Evolutionary conservation across 2,329 filamentous ascomycete genomes (phyloP).

Genomic region (Penicillium fuscoglaucum): DNA sequence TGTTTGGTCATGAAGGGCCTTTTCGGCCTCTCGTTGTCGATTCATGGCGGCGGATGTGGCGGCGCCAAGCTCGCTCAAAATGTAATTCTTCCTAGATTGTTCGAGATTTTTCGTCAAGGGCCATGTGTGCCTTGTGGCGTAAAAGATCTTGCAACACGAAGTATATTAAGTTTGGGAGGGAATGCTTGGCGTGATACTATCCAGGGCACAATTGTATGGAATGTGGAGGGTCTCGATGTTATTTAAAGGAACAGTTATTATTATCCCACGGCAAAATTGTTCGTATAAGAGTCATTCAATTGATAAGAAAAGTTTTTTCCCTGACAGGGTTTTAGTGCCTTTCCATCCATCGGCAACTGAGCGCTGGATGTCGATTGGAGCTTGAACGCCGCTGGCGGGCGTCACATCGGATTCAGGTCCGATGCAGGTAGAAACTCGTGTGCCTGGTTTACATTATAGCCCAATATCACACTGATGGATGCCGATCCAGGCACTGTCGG

Average conservation of each 20-base stretch:
- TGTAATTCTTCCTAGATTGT: neutral
- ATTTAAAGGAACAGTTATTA: neutral
- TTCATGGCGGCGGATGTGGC: slow-evolving; percentile 24
- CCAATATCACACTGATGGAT: slow-evolving; percentile 14
- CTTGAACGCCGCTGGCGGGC: slow-evolving; percentile 13
- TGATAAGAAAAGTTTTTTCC: slow-evolving; percentile 10
- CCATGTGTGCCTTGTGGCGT: neutral
- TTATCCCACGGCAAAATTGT: neutral
- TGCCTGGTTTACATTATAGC: slow-evolving; percentile 7
- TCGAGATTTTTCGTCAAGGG: neutral
- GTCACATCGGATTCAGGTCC: slow-evolving; percentile 21
- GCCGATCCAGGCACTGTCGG: slow-evolving; percentile 12
- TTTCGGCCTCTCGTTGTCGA: slow-evolving; percentile 44
- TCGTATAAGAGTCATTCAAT: slow-evolving; percentile 11
- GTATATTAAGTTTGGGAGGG: slow-evolving; percentile 2
- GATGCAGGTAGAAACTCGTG: slow-evolving; percentile 12
- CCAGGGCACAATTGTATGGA: neutral
- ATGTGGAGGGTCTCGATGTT: neutral
- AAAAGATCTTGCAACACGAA: neutral
- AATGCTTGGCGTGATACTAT: slow-evolving; percentile 11
- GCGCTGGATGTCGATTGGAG: slow-evolving; percentile 21
- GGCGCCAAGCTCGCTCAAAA: neutral
- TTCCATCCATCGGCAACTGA: slow-evolving; percentile 19
- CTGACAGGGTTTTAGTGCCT: slow-evolving; percentile 9
- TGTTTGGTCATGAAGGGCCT: slow-evolving; percentile 55